Base-by-base conservation (phyloP, 169 alveolate genomes). In the Perkinsus olseni region DNA sequence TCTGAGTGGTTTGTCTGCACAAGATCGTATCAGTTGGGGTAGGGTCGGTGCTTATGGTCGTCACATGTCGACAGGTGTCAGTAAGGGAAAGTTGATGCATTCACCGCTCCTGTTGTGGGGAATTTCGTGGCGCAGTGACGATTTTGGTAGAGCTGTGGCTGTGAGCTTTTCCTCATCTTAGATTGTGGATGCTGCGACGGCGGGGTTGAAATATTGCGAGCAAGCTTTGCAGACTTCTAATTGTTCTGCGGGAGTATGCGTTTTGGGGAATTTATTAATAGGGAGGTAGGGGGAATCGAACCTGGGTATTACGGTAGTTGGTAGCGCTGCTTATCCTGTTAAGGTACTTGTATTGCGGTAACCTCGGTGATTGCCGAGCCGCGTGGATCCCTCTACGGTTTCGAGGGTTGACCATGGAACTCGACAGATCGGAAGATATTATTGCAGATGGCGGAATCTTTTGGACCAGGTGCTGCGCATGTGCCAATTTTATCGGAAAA, bases 341-440 rank as follows among this genome's bases (percentile, higher is more conserved):
- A 4, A 62, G 82, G 82, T 62, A 62, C 17, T 62, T 62, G 82
- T 62, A 62, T 28, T 62, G 82, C 82, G 82, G 37, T 6, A 62
- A 62, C 17, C 82, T 62, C 82, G 82, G 82, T 62, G 82, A 62
- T 62, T 62, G 82, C 82, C 82, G 82, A 62, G 82, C 82, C 34
- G 82, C 82, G 31, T 62, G 82, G 82, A 62, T 62, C 1, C 82
- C 82, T 28, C 82, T 62, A 4, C 82, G 82, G 31, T 62, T 62
- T 24, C 82, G 34, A 4, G 82, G 82, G 0, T 28, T 24, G 34
- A 62, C 1, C 13, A 3, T 13, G 4, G 82, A 62, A 4, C 82
- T 62, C 82, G 34, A 62, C 82, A 8, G 36, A 62, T 62, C 82
- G 82, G 82, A 62, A 28, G 82, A 62, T 24, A 62, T 62, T 24